Conservation (phyloP, 129 eudicot genomes). For the Kitagawia praeruptora region DNA sequence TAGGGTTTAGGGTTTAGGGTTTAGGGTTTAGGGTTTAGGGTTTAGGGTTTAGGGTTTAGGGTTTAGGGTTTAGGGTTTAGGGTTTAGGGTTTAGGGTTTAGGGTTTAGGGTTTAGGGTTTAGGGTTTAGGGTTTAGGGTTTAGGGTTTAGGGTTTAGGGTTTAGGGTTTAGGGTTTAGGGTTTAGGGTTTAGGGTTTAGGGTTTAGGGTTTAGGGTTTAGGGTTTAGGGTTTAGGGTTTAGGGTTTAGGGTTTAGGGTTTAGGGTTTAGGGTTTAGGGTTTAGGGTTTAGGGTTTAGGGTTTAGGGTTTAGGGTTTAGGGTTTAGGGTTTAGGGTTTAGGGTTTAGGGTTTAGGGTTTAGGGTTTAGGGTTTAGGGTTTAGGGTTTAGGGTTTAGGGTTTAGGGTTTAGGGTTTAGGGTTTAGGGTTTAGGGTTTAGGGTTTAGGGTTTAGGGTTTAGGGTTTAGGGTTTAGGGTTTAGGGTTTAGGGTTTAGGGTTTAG, state of each 20-base stretch:
- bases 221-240: background rate
- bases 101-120: conserved; percentile 11
- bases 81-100: conserved; percentile 10
- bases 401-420: conserved; percentile 7
- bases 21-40: too few relatives aligned
- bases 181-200: conserved; percentile 8
- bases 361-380: too few relatives aligned
- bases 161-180: conserved; percentile 7
- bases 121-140: conserved; percentile 8
- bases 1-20: too few relatives aligned
- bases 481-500: conserved; percentile 1
- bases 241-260: background rate
- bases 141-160: conserved; percentile 4
- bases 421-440: conserved; percentile 9
- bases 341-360: conserved; percentile 3
- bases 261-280: conserved; percentile 1
- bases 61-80: conserved; percentile 4
- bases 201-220: background rate
- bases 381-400: conserved; percentile 9
- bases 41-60: background rate
- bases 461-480: conserved; percentile 9
- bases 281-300: conserved; percentile 3
- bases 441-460: conserved; percentile 9
- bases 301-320: conserved; percentile 7
- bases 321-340: conserved; percentile 10